Evolutionary conservation across 495 filamentous ascomycete genomes (phyloP).

Genomic region (Tirmania nivea): DNA sequence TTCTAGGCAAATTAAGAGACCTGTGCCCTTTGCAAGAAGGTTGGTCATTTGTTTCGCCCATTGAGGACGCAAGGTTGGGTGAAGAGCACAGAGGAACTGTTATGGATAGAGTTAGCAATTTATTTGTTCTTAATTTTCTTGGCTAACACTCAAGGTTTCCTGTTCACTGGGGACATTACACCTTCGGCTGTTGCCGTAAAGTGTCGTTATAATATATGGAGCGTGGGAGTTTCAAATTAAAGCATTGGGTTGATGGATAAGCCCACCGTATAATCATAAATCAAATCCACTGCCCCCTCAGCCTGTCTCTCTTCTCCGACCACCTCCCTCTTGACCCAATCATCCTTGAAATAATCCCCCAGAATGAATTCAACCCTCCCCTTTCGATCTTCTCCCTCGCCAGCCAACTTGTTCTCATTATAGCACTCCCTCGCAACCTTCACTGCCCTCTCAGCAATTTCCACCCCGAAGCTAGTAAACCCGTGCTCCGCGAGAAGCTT

Average conservation of each 20-base stretch:
- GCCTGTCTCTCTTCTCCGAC: conserved; percentile 21
- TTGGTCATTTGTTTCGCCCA: conserved; percentile 48
- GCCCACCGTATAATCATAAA: conserved; percentile 69
- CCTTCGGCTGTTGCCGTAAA: too few species aligned
- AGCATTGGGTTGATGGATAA: background rate
- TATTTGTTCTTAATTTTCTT: background rate
- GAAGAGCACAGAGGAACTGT: conserved; percentile 65
- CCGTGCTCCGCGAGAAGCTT: conserved; percentile 21
- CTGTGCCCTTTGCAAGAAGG: conserved; percentile 36
- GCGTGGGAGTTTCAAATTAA: too few species aligned
- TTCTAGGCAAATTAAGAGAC: conserved; percentile 55
- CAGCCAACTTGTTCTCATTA: conserved; percentile 1
- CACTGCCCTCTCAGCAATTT: conserved; percentile 19
- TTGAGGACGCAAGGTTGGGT: conserved; percentile 35
- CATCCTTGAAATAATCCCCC: conserved; percentile 41
- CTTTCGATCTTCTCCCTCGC: conserved; percentile 2
- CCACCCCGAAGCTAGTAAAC: conserved; percentile 20
- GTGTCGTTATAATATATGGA: too few species aligned
- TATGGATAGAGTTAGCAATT: background rate
- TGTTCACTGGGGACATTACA: too few species aligned
- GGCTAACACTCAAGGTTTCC: too few species aligned
- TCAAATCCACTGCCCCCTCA: conserved; percentile 42
- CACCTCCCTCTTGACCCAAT: conserved; percentile 25
- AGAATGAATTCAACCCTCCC: conserved; percentile 7
- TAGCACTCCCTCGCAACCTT: conserved; percentile 12